A percentile compares a stretch with the other conserved stretches of the same genome.
Conservation (phyloP, 176 grass and related monocot genomes). For the Aechmea fasciata region DNA sequence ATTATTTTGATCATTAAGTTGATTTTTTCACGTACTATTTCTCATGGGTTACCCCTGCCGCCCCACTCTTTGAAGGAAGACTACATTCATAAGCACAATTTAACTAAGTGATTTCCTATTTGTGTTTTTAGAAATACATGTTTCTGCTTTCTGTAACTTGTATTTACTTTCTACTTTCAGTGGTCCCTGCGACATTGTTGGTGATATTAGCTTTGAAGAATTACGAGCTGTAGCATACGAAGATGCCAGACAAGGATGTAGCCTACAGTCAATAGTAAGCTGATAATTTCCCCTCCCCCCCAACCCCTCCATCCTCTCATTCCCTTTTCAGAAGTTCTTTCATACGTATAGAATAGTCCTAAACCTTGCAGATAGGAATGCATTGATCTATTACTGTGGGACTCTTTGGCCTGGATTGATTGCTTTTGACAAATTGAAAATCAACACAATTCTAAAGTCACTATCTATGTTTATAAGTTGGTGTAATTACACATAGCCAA, state of each 20-base stretch:
- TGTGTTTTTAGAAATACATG: conserved; percentile 9
- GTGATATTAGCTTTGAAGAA: conserved; percentile 84
- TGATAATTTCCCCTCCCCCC: not conserved
- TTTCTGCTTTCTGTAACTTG: conserved; percentile 3
- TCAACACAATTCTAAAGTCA: not conserved
- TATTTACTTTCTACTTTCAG: conserved; percentile 23
- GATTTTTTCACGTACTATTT: not conserved
- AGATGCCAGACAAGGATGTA: conserved; percentile 53
- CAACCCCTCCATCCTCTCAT: not conserved
- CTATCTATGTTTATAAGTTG: not conserved
- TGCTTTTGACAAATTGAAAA: not conserved
- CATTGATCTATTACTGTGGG: no score
- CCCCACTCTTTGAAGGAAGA: not conserved
- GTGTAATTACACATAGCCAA: conserved; percentile 5
- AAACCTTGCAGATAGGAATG: no score
- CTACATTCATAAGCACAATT: not conserved
- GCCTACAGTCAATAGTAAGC: conserved; percentile 74
- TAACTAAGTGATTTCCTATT: conserved; percentile 9
- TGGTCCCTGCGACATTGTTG: conserved; percentile 72
- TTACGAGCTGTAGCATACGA: conserved; percentile 70
- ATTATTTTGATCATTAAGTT: not conserved
- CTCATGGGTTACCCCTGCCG: no score
- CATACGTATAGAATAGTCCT: not conserved
- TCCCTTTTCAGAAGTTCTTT: not conserved
- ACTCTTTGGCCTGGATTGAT: not conserved